These are phyloP conservation scores for Kodamaea lidongshanica DNA, from an alignment of 805 yeast species.

Conservation along the genomic window DNA sequence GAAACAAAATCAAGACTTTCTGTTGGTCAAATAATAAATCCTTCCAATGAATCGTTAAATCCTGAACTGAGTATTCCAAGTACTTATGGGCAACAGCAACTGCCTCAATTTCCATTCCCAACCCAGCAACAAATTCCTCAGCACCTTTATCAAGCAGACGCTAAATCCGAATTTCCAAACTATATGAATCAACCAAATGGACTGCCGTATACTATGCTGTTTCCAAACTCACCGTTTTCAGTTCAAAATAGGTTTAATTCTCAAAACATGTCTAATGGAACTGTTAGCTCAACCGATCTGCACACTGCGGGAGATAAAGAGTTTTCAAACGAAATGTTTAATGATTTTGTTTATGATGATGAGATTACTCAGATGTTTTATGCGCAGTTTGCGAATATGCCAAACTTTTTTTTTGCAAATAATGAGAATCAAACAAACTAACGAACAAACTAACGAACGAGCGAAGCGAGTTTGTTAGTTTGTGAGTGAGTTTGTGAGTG, in stretches of 20 bases:
- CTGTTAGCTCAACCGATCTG: background rate
- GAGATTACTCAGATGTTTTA: constrained; percentile 15
- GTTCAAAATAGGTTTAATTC: background rate
- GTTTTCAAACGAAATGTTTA: constrained; percentile 4
- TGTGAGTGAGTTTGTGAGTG: too few species aligned
- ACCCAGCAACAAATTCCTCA: too few species aligned
- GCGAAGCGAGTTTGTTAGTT: too few species aligned
- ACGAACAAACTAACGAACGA: background rate
- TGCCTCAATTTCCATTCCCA: too few species aligned
- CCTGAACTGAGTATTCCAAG: too few species aligned
- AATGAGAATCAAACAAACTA: constrained; percentile 12
- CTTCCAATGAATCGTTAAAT: too few species aligned
- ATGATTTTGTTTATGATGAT: constrained; percentile 19
- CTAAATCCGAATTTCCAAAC: background rate
- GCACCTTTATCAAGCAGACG: background rate
- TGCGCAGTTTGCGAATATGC: constrained; percentile 25
- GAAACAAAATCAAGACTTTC: too few species aligned
- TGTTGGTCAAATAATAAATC: too few species aligned
- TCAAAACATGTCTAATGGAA: background rate
- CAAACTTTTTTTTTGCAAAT: constrained; percentile 36
- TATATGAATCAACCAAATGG: background rate
- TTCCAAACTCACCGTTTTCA: background rate
- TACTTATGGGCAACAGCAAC: too few species aligned
- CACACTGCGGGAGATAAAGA: background rate
- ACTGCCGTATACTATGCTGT: background rate